These are phyloP conservation scores for Cryptomeria japonica DNA, from an alignment of 75 land plant genomes.

Conservation along the genomic window DNA sequence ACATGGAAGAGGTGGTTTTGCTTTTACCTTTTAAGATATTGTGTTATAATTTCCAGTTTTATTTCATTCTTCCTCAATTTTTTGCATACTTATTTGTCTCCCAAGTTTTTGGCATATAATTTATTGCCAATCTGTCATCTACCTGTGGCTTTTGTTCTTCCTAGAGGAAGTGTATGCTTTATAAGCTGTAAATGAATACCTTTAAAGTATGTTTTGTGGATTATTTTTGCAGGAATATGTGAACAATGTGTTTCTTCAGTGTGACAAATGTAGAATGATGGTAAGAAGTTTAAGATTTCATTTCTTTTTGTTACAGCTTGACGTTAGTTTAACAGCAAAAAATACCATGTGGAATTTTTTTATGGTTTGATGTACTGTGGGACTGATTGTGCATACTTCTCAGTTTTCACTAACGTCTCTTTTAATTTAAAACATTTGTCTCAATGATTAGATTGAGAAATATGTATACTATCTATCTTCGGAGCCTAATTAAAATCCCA, in stretches of 20 bases:
- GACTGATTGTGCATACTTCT: not conserved
- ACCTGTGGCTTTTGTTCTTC: not conserved
- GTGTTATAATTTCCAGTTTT: not conserved
- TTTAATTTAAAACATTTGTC: not conserved
- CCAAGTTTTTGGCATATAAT: not conserved
- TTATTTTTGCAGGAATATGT: constrained; percentile 63
- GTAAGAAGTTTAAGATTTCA: constrained; percentile 32
- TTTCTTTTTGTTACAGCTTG: not conserved
- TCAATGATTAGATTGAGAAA: not conserved
- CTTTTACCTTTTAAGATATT: not conserved
- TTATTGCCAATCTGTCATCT: not conserved
- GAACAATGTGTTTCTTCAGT: constrained; percentile 79
- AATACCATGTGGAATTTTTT: not conserved
- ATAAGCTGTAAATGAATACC: not conserved
- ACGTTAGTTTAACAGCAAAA: not conserved
- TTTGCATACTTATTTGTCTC: not conserved
- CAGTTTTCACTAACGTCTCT: not conserved
- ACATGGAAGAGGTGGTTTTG: constrained; percentile 80
- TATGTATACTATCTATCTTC: not conserved
- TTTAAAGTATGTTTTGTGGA: not conserved
- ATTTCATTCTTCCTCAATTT: not conserved
- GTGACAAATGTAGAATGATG: constrained; percentile 96
- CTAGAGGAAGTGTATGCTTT: not conserved
- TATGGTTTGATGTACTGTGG: not conserved
- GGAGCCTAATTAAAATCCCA: not conserved